Evolutionary conservation across 352 stramenopile genomes (phyloP), one percentile per base, ranked within the genome.

Genomic region (Globisporangium yorkense): DNA sequence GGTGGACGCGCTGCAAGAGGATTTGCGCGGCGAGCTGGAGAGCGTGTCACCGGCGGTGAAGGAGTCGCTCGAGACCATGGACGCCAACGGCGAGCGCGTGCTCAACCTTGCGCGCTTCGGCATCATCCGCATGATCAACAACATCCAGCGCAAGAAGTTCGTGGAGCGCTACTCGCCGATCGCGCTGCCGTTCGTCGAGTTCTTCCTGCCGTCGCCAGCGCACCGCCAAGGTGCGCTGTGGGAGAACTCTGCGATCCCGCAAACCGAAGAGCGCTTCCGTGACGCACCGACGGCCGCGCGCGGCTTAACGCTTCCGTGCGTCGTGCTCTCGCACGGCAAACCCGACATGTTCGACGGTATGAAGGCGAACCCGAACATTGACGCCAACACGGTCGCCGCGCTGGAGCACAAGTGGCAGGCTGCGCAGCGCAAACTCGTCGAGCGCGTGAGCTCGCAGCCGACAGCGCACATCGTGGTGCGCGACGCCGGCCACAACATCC

Each of bases 401-500:
- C 52, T 92, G 48, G 82, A 92, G 56, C 65, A 55, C 35, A 87
- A 86, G 65, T 92, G 82, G 82, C 70, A 81, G 21, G 59, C 80
- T 3, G 80, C 74, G 16, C 82, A 92, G 63, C 74, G 61, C 13
- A 68, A 68, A 51, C 61, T 90, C 27, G 76, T 74, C 7, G 65
- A 84, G 18, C 73, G 54, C 4, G 65, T 88, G 24, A 79, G 74
- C 46, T 53, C 49, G 40, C 63, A 61, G 6, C 48, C 68, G 13
- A 75, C 62, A 48, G 70, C 79, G 24, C 76, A 89, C 62, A 62
- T 84, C 18, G 59, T 83, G 15, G 65, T 88, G 16, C 63, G 65
- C 0, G 77, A 88, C 18, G 70, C 71, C 33, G 79, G 82, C n/a
- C 76, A 88, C 54, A 81, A 69, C 55, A 90, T 92, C 51, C 77